A percentile compares a stretch with the other conserved stretches of the same genome.
Conservation (phyloP, 306 rosid species). For the Cicer yamashitae region DNA sequence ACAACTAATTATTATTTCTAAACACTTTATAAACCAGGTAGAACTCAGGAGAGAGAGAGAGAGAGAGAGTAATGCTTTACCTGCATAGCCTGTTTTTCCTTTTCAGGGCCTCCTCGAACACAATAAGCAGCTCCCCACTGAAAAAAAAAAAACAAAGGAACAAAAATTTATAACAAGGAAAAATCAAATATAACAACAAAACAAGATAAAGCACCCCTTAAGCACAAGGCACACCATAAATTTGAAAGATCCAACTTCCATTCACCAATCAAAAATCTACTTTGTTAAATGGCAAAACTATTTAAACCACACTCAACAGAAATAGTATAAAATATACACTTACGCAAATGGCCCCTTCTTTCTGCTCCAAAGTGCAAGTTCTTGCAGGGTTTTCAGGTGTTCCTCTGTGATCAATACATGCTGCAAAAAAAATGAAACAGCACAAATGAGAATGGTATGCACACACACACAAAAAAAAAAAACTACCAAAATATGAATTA, state of each 20-base stretch:
- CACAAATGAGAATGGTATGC: slow-evolving; percentile 1
- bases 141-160: neutral
- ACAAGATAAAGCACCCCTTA: neutral
- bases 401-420: slow-evolving; percentile 93
- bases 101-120: slow-evolving; percentile 83
- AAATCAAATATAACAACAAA: neutral
- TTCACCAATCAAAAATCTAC: slow-evolving; percentile 1
- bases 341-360: slow-evolving; percentile 84
- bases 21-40: too few species aligned
- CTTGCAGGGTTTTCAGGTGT: slow-evolving; percentile 93
- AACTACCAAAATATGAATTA: too few species aligned
- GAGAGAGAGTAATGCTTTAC: slow-evolving; percentile 43
- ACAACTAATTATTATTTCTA: too few species aligned
- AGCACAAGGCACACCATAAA: neutral
- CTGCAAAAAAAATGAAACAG: slow-evolving; percentile 47
- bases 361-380: slow-evolving; percentile 82
- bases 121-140: slow-evolving; percentile 96
- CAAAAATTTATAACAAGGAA: slow-evolving; percentile 11
- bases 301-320: neutral
- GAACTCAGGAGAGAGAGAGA: too few species aligned
- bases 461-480: neutral
- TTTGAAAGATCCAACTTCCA: neutral
- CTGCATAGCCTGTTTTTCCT: slow-evolving; percentile 83
- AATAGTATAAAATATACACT: slow-evolving; percentile 36
- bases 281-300: neutral